Conservation (phyloP, 164 flowering plant species). For the Brasenia schreberi region DNA sequence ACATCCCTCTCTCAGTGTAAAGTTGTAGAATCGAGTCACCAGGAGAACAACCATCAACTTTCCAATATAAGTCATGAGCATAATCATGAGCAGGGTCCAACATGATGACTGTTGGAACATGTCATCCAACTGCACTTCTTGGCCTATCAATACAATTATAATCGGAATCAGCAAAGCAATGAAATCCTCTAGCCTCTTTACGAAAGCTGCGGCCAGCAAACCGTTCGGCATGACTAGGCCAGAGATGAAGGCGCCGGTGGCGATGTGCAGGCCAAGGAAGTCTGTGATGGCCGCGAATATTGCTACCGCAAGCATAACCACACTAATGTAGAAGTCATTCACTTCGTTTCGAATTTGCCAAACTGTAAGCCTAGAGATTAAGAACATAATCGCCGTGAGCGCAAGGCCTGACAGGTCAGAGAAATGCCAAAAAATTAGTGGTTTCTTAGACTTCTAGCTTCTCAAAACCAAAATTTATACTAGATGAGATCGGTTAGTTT, state of each 20-base stretch:
- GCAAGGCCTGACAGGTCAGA: background rate
- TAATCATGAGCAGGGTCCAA: background rate
- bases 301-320: background rate
- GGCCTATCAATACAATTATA: background rate
- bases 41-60: background rate
- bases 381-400: background rate
- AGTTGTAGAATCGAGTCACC: background rate
- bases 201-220: background rate
- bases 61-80: background rate
- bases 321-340: background rate
- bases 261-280: background rate
- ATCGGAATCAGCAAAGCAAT: background rate
- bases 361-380: background rate
- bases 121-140: background rate
- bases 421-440: too few species aligned
- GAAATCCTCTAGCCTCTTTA: background rate
- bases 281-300: background rate
- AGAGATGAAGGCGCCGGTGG: background rate
- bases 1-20: background rate
- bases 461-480: too few species aligned
- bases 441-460: too few species aligned
- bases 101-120: background rate
- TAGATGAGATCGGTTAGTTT: too few species aligned
- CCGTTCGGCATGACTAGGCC: background rate
- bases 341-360: background rate